These are phyloP conservation scores for Peniophora sp. DNA, from an alignment of 1,284 basidiomycete species.

Conservation along the genomic window DNA sequence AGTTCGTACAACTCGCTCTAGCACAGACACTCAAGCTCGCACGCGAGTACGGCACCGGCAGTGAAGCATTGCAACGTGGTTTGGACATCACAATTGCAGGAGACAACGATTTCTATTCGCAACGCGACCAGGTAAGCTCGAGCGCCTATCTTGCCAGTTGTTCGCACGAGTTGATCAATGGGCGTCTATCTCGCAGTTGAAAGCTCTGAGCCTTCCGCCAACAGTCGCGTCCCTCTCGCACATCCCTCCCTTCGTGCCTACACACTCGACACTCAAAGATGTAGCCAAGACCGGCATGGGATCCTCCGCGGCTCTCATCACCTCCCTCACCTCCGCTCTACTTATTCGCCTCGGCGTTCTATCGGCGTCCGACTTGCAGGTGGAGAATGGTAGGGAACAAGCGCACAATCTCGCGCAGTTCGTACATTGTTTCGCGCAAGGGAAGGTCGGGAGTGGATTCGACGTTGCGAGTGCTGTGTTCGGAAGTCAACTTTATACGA, in stretches of 20 bases:
- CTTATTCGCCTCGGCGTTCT: slow-evolving; percentile 66
- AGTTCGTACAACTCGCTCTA: slow-evolving; percentile 87
- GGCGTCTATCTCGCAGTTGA: slow-evolving; percentile 40
- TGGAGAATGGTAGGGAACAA: slow-evolving; percentile 36
- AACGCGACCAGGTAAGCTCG: slow-evolving; percentile 67
- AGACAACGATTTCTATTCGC: slow-evolving; percentile 98
- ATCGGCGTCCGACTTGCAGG: slow-evolving; percentile 16
- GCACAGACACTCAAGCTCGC: slow-evolving; percentile 69
- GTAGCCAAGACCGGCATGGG: slow-evolving; percentile 99
- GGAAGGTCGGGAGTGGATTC: slow-evolving; percentile 97
- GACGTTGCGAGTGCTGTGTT: slow-evolving; percentile 93
- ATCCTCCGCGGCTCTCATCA: slow-evolving; percentile 94
- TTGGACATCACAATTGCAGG: slow-evolving; percentile 80
- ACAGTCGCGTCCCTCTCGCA: slow-evolving; percentile 52
- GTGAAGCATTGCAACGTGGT: slow-evolving; percentile 37
- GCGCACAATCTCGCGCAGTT: slow-evolving; percentile 95
- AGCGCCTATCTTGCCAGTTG: neutral
- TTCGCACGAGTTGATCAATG: neutral
- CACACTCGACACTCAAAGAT: slow-evolving; percentile 60
- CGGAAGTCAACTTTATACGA: slow-evolving; percentile 89
- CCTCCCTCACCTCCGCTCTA: slow-evolving; percentile 84
- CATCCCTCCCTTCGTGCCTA: slow-evolving; percentile 70
- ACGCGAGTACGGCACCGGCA: slow-evolving; percentile 42
- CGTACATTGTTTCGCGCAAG: slow-evolving; percentile 94
- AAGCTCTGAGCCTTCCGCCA: slow-evolving; percentile 48